Evolutionary conservation across 2,329 filamentous ascomycete genomes (phyloP), one percentile per base, ranked within the genome.

Genomic region (Hypoxylon rubiginosum): DNA sequence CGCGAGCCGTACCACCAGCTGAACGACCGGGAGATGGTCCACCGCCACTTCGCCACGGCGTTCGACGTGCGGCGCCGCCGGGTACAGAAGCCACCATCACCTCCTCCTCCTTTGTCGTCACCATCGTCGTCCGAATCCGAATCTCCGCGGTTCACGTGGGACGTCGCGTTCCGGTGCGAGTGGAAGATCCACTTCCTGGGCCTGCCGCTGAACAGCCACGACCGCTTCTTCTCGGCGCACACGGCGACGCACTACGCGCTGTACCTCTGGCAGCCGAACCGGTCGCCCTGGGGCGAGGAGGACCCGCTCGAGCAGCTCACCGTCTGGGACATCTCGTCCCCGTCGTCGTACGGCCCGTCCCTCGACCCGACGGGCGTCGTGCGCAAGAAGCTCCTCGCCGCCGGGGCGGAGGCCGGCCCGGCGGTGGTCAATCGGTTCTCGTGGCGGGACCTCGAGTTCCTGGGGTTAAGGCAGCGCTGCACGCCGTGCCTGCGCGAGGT

Each of bases 151-250:
- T 66, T 66, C 45, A 74, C 75, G 4, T 86, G 84, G 83, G 73
- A 70, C 2, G 77, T 88, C 55, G 76, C 75, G 0, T 85, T 85
- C 58, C 85, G 86, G 54, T 86, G 82, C 48, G 86, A 90, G 73
- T 90, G 85, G 85, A 86, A 86, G 71, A 85, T 89, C 39, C 84
- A 88, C 76, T 85, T 85, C 71, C 77, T 86, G 1, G 87, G 86
- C 9, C 79, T 89, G 52, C 82, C 86, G 0, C 72, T 88, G 6
- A 85, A 83, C 70, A 78, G 81, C n/a, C 78, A 81, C 41, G 86
- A 89, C 72, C 84, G 87, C n/a, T 89, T 90, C 80, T 88, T 87
- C 76, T 90, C 87, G 9, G 78, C 85, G 0, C 88, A 91, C 73
- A 89, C 81, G 51, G 73, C 80, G 13, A 86, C 81, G 0, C 87